Percentiles rank a stretch among this genome's conserved stretches.
These are phyloP conservation scores for Trichoderma gamsii DNA, from an alignment of 495 filamentous ascomycete genomes.

Conservation along the genomic window DNA sequence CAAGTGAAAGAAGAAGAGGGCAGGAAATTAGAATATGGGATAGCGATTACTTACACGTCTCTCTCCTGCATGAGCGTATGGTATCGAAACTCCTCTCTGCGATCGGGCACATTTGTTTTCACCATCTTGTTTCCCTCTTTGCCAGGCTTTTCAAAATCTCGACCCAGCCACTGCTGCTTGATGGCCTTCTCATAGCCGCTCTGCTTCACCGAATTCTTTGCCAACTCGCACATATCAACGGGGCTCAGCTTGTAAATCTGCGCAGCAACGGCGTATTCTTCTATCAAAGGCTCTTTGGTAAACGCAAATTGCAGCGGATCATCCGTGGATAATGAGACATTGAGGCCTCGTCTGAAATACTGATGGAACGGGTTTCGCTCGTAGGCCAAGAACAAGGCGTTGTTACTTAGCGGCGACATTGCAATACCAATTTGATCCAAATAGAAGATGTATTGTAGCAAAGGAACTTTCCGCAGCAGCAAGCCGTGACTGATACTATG, in stretches of 20 bases:
- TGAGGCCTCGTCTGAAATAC: constrained; percentile 90
- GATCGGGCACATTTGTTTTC: constrained; percentile 92
- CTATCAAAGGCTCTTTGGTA: constrained; percentile 95
- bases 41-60: constrained; percentile 56
- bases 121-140: constrained; percentile 78
- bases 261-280: constrained; percentile 95
- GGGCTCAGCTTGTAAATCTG: constrained; percentile 97
- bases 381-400: constrained; percentile 92
- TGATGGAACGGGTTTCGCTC: constrained; percentile 92
- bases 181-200: constrained; percentile 88
- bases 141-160: constrained; percentile 65
- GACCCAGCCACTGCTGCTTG: constrained; percentile 86
- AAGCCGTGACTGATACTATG: constrained; percentile 97
- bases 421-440: constrained; percentile 96
- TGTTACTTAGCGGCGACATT: constrained; percentile 98
- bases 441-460: constrained; percentile 95
- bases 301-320: constrained; percentile 98
- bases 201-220: constrained; percentile 89
- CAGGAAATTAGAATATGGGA: background rate
- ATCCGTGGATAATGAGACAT: constrained; percentile 93
- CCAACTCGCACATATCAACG: constrained; percentile 98
- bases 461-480: constrained; percentile 82
- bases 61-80: constrained; percentile 77
- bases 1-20: background rate
- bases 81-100: constrained; percentile 81